phyloP scores from a whole-genome alignment of 306 rosid genomes.

The Mimosa pudica region DNA sequence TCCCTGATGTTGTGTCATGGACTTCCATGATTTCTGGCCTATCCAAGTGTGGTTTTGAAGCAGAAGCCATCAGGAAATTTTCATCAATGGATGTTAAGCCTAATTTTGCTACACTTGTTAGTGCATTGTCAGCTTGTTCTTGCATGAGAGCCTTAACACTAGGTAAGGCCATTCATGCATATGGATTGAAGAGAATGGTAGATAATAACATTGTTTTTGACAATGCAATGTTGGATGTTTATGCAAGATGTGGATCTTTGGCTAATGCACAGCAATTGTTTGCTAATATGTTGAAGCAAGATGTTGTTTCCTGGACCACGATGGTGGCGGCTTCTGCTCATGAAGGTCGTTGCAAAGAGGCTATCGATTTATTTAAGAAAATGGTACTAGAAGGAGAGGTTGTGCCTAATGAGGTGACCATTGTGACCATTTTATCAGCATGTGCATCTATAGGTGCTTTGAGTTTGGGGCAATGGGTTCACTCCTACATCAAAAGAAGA shows the following conservation, averaged over 20 bases:
- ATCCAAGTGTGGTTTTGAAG: conserved; percentile 61
- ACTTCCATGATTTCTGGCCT: conserved; percentile 72
- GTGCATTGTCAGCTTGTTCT: conserved; percentile 69
- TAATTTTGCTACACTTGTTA: conserved; percentile 61
- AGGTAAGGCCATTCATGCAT: conserved; percentile 66
- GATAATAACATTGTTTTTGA: conserved; percentile 44
- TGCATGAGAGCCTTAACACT: conserved; percentile 46
- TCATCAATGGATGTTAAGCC: conserved; percentile 58
- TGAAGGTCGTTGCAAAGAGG: conserved; percentile 59
- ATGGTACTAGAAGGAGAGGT: conserved; percentile 53
- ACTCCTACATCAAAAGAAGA: conserved; percentile 51
- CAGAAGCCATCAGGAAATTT: conserved; percentile 59
- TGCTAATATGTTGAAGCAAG: conserved; percentile 55
- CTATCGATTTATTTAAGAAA: conserved; percentile 54
- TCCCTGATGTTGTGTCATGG: conserved; percentile 79
- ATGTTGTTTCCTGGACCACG: conserved; percentile 78
- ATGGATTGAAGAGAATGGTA: conserved; percentile 45
- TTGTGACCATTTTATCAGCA: conserved; percentile 61
- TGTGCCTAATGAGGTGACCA: conserved; percentile 72
- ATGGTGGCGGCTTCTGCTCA: conserved; percentile 73
- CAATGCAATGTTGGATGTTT: conserved; percentile 61
- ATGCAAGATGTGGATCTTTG: conserved; percentile 61
- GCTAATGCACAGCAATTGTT: conserved; percentile 53
- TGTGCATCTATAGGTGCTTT: conserved; percentile 65
- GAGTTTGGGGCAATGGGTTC: conserved; percentile 77